Evolutionary conservation across 2,329 filamentous ascomycete genomes (phyloP).

Genomic region (Magnaporthiopsis poae): DNA sequence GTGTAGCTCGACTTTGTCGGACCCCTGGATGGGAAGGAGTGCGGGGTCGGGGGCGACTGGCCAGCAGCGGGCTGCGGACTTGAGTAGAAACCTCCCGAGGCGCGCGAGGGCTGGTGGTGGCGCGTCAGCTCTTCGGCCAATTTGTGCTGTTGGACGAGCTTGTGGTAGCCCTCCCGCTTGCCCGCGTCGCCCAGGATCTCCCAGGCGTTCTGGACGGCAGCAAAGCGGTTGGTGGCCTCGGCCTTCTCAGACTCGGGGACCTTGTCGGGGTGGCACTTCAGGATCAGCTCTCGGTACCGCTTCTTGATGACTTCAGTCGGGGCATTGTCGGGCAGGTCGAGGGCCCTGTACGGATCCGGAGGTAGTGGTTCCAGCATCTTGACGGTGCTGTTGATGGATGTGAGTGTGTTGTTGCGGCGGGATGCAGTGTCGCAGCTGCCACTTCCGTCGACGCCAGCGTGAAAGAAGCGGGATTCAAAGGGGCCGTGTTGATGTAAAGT

Average conservation of each 20-base stretch:
- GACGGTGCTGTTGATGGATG: neutral
- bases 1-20: slow-evolving; percentile 2
- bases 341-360: slow-evolving; percentile 68
- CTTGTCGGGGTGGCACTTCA: slow-evolving; percentile 88
- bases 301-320: slow-evolving; percentile 62
- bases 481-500: too few species aligned
- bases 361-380: slow-evolving; percentile 40
- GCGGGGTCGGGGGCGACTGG: neutral
- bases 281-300: slow-evolving; percentile 73
- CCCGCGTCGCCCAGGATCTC: slow-evolving; percentile 5
- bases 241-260: slow-evolving; percentile 2
- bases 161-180: slow-evolving; percentile 5
- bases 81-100: slow-evolving; percentile 4
- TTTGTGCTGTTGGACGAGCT: slow-evolving; percentile 9
- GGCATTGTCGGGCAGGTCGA: slow-evolving; percentile 66
- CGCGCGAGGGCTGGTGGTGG: neutral
- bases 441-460: slow-evolving; percentile 8
- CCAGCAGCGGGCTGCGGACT: neutral
- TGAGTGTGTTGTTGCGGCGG: neutral
- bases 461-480: slow-evolving; percentile 1
- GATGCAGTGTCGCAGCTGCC: neutral
- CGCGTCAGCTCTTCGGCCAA: slow-evolving; percentile 4
- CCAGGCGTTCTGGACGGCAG: slow-evolving; percentile 6
- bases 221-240: slow-evolving; percentile 3
- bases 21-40: slow-evolving; percentile 1